These are phyloP conservation scores for Porphyra umbilicalis DNA, from an alignment of 31 red algal species.

Conservation along the genomic window DNA sequence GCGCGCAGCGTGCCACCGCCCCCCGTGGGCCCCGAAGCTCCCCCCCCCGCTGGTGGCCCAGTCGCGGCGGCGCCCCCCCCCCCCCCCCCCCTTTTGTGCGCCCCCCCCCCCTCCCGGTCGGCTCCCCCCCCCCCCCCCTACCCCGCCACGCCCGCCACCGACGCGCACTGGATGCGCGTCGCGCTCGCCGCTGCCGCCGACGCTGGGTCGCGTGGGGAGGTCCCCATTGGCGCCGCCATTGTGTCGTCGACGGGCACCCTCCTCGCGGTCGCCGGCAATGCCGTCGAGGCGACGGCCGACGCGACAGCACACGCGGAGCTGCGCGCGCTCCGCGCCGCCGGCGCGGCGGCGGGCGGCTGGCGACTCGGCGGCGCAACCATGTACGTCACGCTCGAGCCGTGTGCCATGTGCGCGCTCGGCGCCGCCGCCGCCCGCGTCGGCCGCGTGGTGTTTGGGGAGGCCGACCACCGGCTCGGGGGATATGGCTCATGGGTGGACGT, in stretches of 20 bases:
- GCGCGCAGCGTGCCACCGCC: no score
- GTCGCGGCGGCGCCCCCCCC: not conserved
- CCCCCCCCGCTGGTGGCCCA: not conserved
- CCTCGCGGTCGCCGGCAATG: constrained; percentile 43
- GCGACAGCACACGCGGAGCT: constrained; percentile 84
- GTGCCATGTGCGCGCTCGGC: constrained; percentile 86
- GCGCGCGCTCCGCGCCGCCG: constrained; percentile 39
- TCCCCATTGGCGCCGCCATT: constrained; percentile 83
- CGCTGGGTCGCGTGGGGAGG: constrained; percentile 43
- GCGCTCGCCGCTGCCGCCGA: constrained; percentile 50
- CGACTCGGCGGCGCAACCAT: constrained; percentile 42
- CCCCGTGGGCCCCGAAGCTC: not conserved
- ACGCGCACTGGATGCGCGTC: constrained; percentile 54
- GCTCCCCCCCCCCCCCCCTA: not conserved
- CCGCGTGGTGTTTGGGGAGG: constrained; percentile 74
- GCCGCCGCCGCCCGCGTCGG: constrained; percentile 44
- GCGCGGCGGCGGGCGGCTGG: constrained; percentile 16
- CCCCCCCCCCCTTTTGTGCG: not conserved
- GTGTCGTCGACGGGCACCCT: constrained; percentile 15
- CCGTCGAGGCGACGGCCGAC: constrained; percentile 50
- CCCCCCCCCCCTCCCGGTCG: not conserved
- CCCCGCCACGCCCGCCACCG: not conserved
- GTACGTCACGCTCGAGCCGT: constrained; percentile 93
- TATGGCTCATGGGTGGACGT: constrained; percentile 59
- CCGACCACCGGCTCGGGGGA: constrained; percentile 74